Conservation (phyloP, 2,329 filamentous ascomycete species). For the Sclerotinia borealis region DNA sequence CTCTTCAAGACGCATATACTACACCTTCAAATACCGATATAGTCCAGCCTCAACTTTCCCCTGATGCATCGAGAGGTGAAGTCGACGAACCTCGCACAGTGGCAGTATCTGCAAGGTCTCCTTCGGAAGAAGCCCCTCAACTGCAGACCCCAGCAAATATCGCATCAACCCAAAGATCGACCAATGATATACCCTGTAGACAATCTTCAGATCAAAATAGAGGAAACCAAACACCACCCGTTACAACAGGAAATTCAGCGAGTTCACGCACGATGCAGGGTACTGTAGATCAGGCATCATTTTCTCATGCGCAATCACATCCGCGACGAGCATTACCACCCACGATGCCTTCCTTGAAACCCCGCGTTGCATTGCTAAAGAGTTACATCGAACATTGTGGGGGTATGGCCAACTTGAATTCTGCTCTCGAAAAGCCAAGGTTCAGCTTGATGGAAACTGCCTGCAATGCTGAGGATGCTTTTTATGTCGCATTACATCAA, state of each 20-base stretch:
- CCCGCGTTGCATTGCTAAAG: constrained; percentile 23
- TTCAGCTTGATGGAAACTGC: constrained; percentile 52
- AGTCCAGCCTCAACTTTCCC: background rate
- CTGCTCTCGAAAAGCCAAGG: constrained; percentile 41
- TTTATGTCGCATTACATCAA: constrained; percentile 62
- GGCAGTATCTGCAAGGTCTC: constrained; percentile 2
- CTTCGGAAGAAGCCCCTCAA: background rate
- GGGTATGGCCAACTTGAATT: constrained; percentile 25
- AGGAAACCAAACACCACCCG: background rate
- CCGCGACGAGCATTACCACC: constrained; percentile 17
- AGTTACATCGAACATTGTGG: constrained; percentile 23
- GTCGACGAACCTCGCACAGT: background rate
- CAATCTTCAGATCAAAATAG: background rate
- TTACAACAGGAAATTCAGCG: background rate
- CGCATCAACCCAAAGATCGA: background rate
- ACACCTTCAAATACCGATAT: constrained; percentile 1
- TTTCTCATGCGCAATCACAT: constrained; percentile 14
- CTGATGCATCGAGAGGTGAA: constrained; percentile 5
- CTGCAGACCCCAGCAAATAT: background rate
- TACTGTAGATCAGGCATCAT: background rate
- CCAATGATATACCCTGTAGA: background rate
- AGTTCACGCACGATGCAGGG: background rate
- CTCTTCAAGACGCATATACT: background rate
- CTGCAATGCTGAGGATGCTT: constrained; percentile 48
- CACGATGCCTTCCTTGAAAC: constrained; percentile 22